Conservation (phyloP, 2,329 filamentous ascomycete species). For the Trichoderma polysporum region DNA sequence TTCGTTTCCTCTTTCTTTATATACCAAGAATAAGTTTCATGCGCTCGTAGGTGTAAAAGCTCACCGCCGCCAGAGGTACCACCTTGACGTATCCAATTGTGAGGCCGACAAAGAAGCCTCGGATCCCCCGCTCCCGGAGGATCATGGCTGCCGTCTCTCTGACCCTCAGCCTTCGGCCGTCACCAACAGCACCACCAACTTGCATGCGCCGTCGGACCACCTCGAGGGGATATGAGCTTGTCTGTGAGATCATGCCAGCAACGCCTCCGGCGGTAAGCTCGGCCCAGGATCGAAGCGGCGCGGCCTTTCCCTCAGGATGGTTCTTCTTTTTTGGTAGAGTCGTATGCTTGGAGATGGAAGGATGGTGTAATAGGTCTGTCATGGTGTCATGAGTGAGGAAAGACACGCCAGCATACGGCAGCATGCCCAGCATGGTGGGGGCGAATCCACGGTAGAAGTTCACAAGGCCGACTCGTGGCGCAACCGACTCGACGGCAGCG, state of each 20-base stretch:
- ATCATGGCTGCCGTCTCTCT: slow-evolving; percentile 76
- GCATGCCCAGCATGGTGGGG: slow-evolving; percentile 88
- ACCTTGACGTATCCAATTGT: slow-evolving; percentile 96
- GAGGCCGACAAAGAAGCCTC: slow-evolving; percentile 88
- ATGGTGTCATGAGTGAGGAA: slow-evolving; percentile 93
- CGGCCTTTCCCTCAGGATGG: slow-evolving; percentile 58
- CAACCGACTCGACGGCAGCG: slow-evolving; percentile 44
- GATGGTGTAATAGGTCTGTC: slow-evolving; percentile 77
- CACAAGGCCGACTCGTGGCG: slow-evolving; percentile 65
- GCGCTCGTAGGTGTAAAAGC: slow-evolving; percentile 66
- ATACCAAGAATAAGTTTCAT: slow-evolving; percentile 65
- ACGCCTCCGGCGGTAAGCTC: slow-evolving; percentile 81
- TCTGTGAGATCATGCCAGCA: slow-evolving; percentile 87
- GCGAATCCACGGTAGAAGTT: slow-evolving; percentile 97
- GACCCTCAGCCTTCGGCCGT: slow-evolving; percentile 77
- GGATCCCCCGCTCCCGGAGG: slow-evolving; percentile 69
- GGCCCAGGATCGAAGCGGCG: slow-evolving; percentile 78
- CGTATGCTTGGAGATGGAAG: slow-evolving; percentile 67
- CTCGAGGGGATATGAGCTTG: slow-evolving; percentile 88
- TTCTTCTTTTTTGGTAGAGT: slow-evolving; percentile 64
- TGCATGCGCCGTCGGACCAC: slow-evolving; percentile 93
- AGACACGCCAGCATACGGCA: slow-evolving; percentile 93
- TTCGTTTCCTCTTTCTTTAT: slow-evolving; percentile 35
- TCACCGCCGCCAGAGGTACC: slow-evolving; percentile 78
- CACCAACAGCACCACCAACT: slow-evolving; percentile 89